Base-by-base conservation (phyloP, 768 basidiomycete genomes). In the Jaapia argillacea region DNA sequence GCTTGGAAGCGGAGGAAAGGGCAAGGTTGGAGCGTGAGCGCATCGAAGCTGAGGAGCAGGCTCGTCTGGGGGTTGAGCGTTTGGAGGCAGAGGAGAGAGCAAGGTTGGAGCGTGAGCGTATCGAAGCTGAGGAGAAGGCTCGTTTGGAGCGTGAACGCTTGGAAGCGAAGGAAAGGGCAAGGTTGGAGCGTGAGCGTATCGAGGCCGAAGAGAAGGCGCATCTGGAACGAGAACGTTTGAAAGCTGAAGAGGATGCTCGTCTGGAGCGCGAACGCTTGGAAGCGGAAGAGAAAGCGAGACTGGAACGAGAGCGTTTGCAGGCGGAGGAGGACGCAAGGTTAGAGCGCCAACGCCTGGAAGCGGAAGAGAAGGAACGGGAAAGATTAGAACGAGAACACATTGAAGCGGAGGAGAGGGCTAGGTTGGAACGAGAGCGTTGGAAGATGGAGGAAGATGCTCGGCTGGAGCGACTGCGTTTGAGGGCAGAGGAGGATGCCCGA, bases 51-150 rank as follows among this genome's bases (percentile, higher is more conserved):
- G 37, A 38, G 22, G 41, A 20, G 18, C 43, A 37, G 40, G 49
- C 48, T 36, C 51, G 49, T 16, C 40, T 47, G 35, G 41, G 45
- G 18, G 51, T 50, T 44, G 47, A 52, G 21, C 33, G 24, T 42
- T 33, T 41, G 27, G 44, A 60, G 44, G 51, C 47, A 22, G 54
- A 55, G n/a, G 55, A 52, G 45, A 54, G 44, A 36, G 65, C 70
- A 45, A 51, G 59, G 10, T 41, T 41, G 47, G 50, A 50, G 33
- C 3, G 50, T 54, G 37, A 12, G 43, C 28, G 28, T 10, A 33
- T 33, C 16, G 28, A 33, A 16, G 28, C 28, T 16, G 28, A 33
- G 28, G 53, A 54, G 40, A 47, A 48, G 10, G 53, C 56, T 59
- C 60, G 41, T 59, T 54, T 23, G 63, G 67, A 54, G 64, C 45